Evolutionary conservation across 805 yeast genomes (phyloP).

Genomic region (Brettanomyces bruxellensis): DNA sequence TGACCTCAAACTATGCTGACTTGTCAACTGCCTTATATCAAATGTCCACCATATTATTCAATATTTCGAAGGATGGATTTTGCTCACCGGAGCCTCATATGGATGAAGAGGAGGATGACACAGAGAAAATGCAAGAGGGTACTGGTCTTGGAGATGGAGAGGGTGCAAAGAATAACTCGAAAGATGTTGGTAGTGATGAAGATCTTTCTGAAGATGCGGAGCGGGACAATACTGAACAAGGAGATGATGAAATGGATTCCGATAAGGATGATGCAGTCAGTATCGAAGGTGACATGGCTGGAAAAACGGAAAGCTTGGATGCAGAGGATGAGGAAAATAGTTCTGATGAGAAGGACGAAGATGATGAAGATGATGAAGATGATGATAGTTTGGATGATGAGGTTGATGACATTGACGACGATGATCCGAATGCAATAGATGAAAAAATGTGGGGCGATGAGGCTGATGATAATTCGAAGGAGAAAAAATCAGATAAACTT

Average conservation of each 20-base stretch:
- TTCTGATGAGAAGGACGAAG: slow-evolving; percentile 37
- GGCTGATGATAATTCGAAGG: slow-evolving; percentile 64
- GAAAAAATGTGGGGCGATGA: slow-evolving; percentile 98
- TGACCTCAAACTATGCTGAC: slow-evolving; percentile 39
- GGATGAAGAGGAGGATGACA: slow-evolving; percentile 48
- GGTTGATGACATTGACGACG: slow-evolving; percentile 78
- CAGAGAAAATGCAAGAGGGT: slow-evolving; percentile 59
- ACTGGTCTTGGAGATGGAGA: slow-evolving; percentile 83
- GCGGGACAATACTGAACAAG: slow-evolving; percentile 63
- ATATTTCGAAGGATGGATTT: slow-evolving; percentile 72
- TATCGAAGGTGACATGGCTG: slow-evolving; percentile 96
- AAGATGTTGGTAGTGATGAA: slow-evolving; percentile 86
- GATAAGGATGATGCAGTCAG: slow-evolving; percentile 85
- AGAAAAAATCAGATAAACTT: slow-evolving; percentile 69
- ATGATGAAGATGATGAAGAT: slow-evolving; percentile 33
- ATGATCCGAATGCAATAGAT: slow-evolving; percentile 91
- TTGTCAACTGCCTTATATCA: slow-evolving; percentile 55
- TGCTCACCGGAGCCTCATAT: slow-evolving; percentile 82
- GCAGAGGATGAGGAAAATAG: slow-evolving; percentile 45
- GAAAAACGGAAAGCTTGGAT: slow-evolving; percentile 72
- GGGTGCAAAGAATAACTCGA: slow-evolving; percentile 73
- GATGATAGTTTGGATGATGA: slow-evolving; percentile 81
- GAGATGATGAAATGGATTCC: slow-evolving; percentile 55
- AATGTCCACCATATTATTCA: slow-evolving; percentile 45
- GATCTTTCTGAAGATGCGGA: slow-evolving; percentile 73